Evolutionary conservation across 2,329 filamentous ascomycete species (phyloP).

Genomic region (Chaetomium sp.): DNA sequence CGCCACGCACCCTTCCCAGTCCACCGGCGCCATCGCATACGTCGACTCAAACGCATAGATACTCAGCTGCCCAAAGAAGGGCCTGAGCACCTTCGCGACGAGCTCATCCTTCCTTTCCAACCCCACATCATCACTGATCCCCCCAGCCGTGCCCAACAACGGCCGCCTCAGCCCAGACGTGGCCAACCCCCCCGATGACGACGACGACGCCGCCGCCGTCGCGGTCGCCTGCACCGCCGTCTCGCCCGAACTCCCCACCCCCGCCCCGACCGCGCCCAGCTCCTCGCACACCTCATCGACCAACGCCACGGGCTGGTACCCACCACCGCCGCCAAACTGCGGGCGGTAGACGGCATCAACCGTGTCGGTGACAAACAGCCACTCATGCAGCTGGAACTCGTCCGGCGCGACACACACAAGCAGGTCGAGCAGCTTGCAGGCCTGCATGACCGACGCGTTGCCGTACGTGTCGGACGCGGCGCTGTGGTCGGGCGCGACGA

Average conservation of each 20-base stretch:
- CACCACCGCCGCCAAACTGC: conserved; percentile 41
- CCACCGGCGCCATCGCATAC: conserved; percentile 77
- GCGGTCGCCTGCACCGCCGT: conserved; percentile 37
- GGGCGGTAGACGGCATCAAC: conserved; percentile 92
- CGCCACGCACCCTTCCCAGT: conserved; percentile 64
- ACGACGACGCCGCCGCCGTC: conserved; percentile 34
- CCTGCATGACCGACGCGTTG: conserved; percentile 77
- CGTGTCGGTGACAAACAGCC: conserved; percentile 96
- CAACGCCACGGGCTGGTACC: conserved; percentile 70
- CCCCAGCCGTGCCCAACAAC: conserved; percentile 53
- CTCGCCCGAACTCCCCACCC: conserved; percentile 29
- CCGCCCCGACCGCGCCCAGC: conserved; percentile 48
- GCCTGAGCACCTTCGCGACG: conserved; percentile 75
- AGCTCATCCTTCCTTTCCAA: conserved; percentile 68
- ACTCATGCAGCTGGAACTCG: conserved; percentile 97
- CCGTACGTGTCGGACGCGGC: conserved; percentile 71
- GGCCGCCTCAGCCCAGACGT: conserved; percentile 45
- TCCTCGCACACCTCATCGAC: conserved; percentile 83
- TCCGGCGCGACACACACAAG: conserved; percentile 86
- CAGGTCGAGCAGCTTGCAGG: conserved; percentile 89
- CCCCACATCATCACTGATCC: conserved; percentile 57
- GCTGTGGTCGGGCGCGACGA: conserved; percentile 68
- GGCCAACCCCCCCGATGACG: conserved; percentile 34
- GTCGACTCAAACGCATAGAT: conserved; percentile 92
- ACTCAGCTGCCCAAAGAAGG: conserved; percentile 89